Percentiles rank a stretch among this genome's conserved stretches.
These are phyloP conservation scores for Rhynchospora breviuscula DNA, from an alignment of 176 grass and related monocot species.

Conservation along the genomic window DNA sequence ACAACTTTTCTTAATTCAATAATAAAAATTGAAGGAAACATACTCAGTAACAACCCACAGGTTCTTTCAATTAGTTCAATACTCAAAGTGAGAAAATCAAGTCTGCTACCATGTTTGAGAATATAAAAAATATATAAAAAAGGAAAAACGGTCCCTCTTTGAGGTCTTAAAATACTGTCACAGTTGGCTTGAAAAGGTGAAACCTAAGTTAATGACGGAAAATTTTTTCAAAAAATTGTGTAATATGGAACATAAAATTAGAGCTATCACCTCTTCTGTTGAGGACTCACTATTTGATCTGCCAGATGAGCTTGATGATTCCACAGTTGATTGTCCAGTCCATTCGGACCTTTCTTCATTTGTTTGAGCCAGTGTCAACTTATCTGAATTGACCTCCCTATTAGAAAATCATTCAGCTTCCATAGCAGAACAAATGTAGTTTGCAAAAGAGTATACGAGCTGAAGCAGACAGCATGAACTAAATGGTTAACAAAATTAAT, in stretches of 20 bases:
- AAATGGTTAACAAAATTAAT: background rate
- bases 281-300: background rate
- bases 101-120: background rate
- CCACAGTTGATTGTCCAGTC: background rate
- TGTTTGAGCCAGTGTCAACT: background rate
- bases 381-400: conserved; percentile 10
- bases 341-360: background rate
- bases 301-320: background rate
- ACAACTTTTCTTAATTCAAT: background rate
- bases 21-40: background rate
- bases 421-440: background rate
- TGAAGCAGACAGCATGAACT: background rate
- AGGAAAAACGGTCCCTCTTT: no score
- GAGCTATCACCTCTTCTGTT: background rate
- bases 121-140: background rate
- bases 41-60: background rate
- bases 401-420: background rate
- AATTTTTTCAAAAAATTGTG: background rate
- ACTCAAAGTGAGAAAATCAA: background rate
- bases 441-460: background rate
- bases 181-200: background rate
- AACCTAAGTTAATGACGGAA: background rate
- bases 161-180: background rate
- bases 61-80: background rate
- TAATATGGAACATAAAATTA: background rate